phyloP scores from a whole-genome alignment of 139 green algal species.

The Ulvella scutata region DNA sequence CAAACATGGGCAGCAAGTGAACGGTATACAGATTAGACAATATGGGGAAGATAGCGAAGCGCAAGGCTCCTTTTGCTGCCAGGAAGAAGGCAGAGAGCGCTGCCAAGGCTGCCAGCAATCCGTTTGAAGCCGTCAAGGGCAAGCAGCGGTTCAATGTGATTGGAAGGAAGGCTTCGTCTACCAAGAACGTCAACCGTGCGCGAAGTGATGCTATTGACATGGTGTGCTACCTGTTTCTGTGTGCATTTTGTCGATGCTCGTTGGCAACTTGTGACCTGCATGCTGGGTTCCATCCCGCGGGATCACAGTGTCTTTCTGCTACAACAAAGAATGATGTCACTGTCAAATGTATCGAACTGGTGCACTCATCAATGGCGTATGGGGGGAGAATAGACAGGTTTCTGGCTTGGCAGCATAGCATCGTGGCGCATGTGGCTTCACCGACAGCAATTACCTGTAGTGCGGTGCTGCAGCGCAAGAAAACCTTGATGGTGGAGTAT shows the following conservation, averaged over 20 bases:
- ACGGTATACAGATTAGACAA: too few species aligned
- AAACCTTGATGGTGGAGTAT: slow-evolving; percentile 88
- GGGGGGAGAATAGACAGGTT: neutral
- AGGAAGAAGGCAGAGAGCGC: too few species aligned
- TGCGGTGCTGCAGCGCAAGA: slow-evolving; percentile 42
- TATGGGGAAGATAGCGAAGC: neutral
- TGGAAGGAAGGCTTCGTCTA: slow-evolving; percentile 15
- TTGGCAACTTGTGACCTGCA: neutral
- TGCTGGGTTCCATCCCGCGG: neutral
- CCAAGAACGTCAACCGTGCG: slow-evolving; percentile 29
- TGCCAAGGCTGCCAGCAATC: slow-evolving; percentile 19
- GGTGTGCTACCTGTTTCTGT: slow-evolving; percentile 1
- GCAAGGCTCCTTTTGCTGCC: neutral
- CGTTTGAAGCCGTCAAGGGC: slow-evolving; percentile 28
- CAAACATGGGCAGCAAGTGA: too few species aligned
- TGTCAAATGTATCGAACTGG: neutral
- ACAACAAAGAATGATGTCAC: neutral
- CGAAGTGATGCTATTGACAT: slow-evolving; percentile 26
- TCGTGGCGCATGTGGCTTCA: neutral
- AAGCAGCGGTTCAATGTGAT: slow-evolving; percentile 32
- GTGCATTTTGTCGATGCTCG: neutral
- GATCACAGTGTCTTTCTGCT: neutral
- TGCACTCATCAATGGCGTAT: neutral
- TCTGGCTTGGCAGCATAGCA: neutral
- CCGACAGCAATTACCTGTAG: neutral